Percentiles rank a stretch among this genome's conserved stretches.
Evolutionary conservation across 768 basidiomycete species (phyloP).

Genomic region (Ramaria sp.): DNA sequence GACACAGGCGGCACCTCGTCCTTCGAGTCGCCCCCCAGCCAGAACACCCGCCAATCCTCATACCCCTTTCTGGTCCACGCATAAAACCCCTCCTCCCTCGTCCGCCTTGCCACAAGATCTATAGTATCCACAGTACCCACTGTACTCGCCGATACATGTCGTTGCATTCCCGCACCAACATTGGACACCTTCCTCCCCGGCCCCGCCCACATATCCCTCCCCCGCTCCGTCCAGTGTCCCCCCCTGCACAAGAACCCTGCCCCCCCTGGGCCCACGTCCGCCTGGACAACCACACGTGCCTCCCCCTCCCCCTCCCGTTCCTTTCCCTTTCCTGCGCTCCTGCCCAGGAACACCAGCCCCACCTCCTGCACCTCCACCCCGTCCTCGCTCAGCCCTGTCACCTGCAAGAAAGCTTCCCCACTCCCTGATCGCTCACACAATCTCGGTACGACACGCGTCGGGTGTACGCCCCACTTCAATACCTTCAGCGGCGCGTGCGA

Average conservation of each 20-base stretch:
- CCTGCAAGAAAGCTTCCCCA: slow-evolving; percentile 44
- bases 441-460: slow-evolving; percentile 44
- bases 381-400: slow-evolving; percentile 57
- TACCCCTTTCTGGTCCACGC: slow-evolving; percentile 67
- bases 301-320: slow-evolving; percentile 32
- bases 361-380: slow-evolving; percentile 72
- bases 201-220: background rate
- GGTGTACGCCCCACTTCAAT: slow-evolving; percentile 48
- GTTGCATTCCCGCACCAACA: slow-evolving; percentile 23
- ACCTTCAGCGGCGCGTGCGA: slow-evolving; percentile 40
- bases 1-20: background rate
- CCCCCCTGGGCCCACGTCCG: slow-evolving; percentile 50
- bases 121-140: slow-evolving; percentile 29
- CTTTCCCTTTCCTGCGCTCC: slow-evolving; percentile 11
- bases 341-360: slow-evolving; percentile 34
- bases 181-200: slow-evolving; percentile 2
- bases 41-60: slow-evolving; percentile 74
- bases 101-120: slow-evolving; percentile 35
- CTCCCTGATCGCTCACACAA: slow-evolving; percentile 28
- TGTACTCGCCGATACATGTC: slow-evolving; percentile 35
- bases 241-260: slow-evolving; percentile 45
- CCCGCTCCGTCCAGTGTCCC: slow-evolving; percentile 35
- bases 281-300: slow-evolving; percentile 41
- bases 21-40: slow-evolving; percentile 51
- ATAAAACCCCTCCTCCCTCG: slow-evolving; percentile 57